Percentiles rank a stretch among this genome's conserved stretches.
phyloP scores from a whole-genome alignment of 75 land plant species.

The Cryptomeria japonica region DNA sequence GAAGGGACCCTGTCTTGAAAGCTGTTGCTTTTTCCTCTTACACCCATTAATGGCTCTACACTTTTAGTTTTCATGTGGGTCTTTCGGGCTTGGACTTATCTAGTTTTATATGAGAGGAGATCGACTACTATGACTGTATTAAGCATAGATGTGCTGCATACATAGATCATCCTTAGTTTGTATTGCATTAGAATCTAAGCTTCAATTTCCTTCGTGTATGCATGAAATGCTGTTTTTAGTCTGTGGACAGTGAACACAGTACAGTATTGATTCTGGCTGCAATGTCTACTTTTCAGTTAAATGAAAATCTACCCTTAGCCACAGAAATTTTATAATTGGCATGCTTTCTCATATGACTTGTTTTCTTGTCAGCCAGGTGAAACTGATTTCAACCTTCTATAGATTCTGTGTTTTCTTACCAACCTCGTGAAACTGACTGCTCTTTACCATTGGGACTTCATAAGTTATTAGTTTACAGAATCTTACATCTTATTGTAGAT shows the following conservation, averaged over 20 bases:
- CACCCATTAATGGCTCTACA: too few species aligned
- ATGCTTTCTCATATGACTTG: neutral
- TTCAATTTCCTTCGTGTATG: too few species aligned
- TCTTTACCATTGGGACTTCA: neutral
- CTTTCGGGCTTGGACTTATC: too few species aligned
- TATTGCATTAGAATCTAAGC: neutral
- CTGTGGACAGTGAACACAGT: too few species aligned
- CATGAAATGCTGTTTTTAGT: too few species aligned
- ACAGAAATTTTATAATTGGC: neutral
- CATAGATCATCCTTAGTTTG: neutral
- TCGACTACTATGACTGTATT: too few species aligned
- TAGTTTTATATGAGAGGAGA: too few species aligned
- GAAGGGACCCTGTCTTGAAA: neutral
- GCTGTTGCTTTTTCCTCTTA: neutral
- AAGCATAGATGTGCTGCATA: neutral
- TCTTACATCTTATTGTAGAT: neutral
- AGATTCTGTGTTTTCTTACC: neutral
- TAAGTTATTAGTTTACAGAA: neutral
- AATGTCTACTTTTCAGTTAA: neutral
- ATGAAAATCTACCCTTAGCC: neutral
- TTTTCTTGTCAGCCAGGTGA: neutral
- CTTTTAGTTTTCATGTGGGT: too few species aligned
- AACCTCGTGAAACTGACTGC: neutral
- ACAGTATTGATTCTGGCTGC: neutral
- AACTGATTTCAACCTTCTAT: too few species aligned